Evolutionary conservation across 305 asterid species (phyloP), one percentile per base, ranked within the genome.

Genomic region (Withania somnifera): DNA sequence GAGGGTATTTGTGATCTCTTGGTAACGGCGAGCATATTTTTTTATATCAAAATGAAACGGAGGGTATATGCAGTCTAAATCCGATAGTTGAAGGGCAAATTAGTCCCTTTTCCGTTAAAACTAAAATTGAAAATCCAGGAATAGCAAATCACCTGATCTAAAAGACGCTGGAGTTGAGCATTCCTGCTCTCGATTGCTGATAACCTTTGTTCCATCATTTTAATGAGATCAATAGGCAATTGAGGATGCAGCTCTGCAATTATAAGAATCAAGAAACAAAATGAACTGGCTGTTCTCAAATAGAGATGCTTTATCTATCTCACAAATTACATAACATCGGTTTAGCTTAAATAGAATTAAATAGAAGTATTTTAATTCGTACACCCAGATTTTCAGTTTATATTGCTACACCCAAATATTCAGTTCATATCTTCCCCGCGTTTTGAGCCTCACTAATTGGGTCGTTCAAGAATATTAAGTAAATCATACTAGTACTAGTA

Each of bases 141-240:
- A 38, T 78, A 56, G 24, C 1, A 11, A 68, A 67, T 78, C 36
- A 92, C 98, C 98, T 90, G 91, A 81, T 89, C 84, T 78, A 88
- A 73, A 66, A 94, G 83, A 26, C 85, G 85, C 82, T 87, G 91
- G 83, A 96, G 97, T 85, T 89, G 83, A 78, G 90, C 76, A 84
- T 86, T 86, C 66, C 98, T 92, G 67, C 80, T 86, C 83, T 92
- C 97, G 17, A 96, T 84, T 28, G 97, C 88, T 15, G 91, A 81
- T 79, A 93, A 45, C 79, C 92, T 92, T 20, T 86, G 94, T 38
- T 96, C 97, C 99, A 96, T 96, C 32, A 92, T 90, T 80, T 88
- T 88, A 89, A 94, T 90, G 54, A 96, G 86, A 82, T 92, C 97
- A 53, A 67, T 19, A 45, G 99, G 91, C 47, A 92, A 90, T 75